Evolutionary conservation across 805 yeast genomes (phyloP), one percentile per base, ranked within the genome.

Genomic region (Torulaspora indica): DNA sequence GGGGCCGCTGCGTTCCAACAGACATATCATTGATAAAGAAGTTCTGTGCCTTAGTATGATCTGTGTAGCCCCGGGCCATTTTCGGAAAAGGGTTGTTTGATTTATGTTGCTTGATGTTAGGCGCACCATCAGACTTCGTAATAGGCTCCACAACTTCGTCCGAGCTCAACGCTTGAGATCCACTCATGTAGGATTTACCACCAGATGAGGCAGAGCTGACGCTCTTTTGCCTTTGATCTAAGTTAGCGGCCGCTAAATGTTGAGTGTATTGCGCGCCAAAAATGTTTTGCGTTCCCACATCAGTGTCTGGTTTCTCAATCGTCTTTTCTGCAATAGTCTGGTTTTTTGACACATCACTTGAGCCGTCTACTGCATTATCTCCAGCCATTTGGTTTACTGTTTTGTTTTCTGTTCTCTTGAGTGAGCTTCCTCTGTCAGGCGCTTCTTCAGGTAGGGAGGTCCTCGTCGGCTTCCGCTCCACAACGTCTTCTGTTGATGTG

Each of bases 41-140:
- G 25, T 43, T 40, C 22, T 36, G 37, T 2, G 35, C 27, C 7
- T 40, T 25, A 5, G 27, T 20, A 8, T 40, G 15, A 8, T 38
- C 40, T 8, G 40, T 12, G 13, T 23, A 35, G 4, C 37, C 39
- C 27, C 41, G 41, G 6, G 49, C 47, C 44, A 56, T 58, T 36
- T 48, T 56, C 8, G 67, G 68, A 37, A 64, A 64, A 17, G 68
- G 68, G 44, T 64, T 64, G 41, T 54, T 61, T 5, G 63, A 55
- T 46, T 61, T 59, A 48, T 64, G 64, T 38, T 60, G 65, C 46
- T 53, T 62, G 8, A 50, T 40, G 13, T 46, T 46, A 3, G 41
- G 28, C 6, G 42, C 29, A 20, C 17, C 33, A 17, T 46, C 50
- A 3, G 47, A 29, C 13, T 39, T 46, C 3, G 35, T 37, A 25